phyloP scores from a whole-genome alignment of 1,284 basidiomycete genomes.

The Quambalaria eucalypti region DNA sequence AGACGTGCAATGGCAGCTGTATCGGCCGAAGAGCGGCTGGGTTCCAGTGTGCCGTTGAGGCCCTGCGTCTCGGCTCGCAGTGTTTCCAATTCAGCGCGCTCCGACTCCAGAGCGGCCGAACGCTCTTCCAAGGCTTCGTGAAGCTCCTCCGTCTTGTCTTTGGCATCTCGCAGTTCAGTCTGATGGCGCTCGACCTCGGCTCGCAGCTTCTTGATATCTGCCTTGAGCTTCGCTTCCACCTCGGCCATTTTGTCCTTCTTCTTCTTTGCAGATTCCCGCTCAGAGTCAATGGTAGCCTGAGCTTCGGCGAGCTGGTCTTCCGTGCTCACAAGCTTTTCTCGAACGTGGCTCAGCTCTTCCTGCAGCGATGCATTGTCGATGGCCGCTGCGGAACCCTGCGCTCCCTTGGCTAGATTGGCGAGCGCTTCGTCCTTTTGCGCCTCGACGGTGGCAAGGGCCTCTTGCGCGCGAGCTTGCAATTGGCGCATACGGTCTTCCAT shows the following conservation, averaged over 20 bases:
- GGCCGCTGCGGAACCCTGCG: slow-evolving; percentile 3
- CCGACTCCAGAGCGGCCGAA: slow-evolving; percentile 76
- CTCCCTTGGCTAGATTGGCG: slow-evolving; percentile 51
- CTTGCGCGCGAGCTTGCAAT: slow-evolving; percentile 68
- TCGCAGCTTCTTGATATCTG: slow-evolving; percentile 47
- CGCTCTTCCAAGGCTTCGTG: slow-evolving; percentile 47
- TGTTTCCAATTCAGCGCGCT: slow-evolving; percentile 60
- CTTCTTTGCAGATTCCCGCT: slow-evolving; percentile 58
- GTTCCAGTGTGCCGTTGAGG: slow-evolving; percentile 15
- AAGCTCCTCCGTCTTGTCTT: slow-evolving; percentile 28
- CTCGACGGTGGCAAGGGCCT: slow-evolving; percentile 64
- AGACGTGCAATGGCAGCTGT: slow-evolving; percentile 1
- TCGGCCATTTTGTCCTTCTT: slow-evolving; percentile 57
- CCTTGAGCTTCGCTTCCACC: slow-evolving; percentile 53
- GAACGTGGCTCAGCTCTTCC: slow-evolving; percentile 10
- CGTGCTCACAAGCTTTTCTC: slow-evolving; percentile 48
- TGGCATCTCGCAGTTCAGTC: slow-evolving; percentile 22
- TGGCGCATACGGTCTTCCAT: slow-evolving; percentile 65
- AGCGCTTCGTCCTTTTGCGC: slow-evolving; percentile 62
- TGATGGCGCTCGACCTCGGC: slow-evolving; percentile 57
- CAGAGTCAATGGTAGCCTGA: slow-evolving; percentile 61
- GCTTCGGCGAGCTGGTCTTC: slow-evolving; percentile 81
- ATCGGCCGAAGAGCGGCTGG: background rate
- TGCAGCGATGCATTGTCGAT: slow-evolving; percentile 3
- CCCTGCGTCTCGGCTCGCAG: slow-evolving; percentile 32